Evolutionary conservation across 139 green algal species (phyloP), one percentile per base, ranked within the genome.

Genomic region (Asterochloris sp.): DNA sequence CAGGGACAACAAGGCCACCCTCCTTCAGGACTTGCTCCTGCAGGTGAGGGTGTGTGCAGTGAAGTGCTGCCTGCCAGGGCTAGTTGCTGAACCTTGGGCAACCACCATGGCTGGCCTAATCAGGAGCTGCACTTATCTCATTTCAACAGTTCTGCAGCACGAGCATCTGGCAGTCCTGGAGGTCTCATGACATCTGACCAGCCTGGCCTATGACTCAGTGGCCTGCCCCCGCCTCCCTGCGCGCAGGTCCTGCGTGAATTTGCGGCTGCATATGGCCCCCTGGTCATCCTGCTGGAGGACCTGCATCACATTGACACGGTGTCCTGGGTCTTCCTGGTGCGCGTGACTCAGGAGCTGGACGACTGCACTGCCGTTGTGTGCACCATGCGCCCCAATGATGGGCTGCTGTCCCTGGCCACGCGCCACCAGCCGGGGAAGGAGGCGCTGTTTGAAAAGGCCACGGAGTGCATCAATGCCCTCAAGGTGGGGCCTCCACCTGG

Each of bases 301-400:
- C 80, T 96, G 76, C 91, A 96, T 67, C 81, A 91, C 67, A 93
- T 93, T 82, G 92, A 96, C 81, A 90, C 86, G 14, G 87, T 86
- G 83, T 91, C 85, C 61, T 95, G 90, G 89, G 82, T 88, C 69
- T 85, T 94, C 84, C 77, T 94, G 19, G 64, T 54, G 74, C 62
- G n/a, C n/a, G 76, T 83, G 10, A 84, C 83, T 4, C 82, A 91
- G 78, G 80, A 86, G 38, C 84, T 92, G 74, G 69, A 69, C 15
- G 60, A 79, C 10, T 67, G 76, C 64, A 78, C 88, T 74, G 78
- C 94, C 29, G 81, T 94, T n/a, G 64, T 95, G 12, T 78, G 84
- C 29, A 92, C 90, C 17, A 88, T 87, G 61, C 83, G 90, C 17
- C 89, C 89, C 54, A 88, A 87, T 47, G 86, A 90, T 75, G 82